Conservation (phyloP, 257 asterid species). For the Ehretia macrophylla region DNA sequence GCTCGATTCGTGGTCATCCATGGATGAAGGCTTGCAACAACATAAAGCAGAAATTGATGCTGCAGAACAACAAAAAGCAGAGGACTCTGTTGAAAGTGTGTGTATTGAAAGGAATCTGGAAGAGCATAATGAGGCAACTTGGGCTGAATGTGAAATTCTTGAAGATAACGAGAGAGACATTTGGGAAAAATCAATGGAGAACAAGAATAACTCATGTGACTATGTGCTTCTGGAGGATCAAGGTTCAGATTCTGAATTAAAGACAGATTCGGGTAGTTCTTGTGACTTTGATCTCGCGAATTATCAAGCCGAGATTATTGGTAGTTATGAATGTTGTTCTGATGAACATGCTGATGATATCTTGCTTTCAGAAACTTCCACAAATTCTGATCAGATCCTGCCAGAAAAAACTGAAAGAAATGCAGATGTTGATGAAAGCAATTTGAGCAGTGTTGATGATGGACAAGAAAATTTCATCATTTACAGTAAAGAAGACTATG, state of each 20-base stretch:
- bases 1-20: neutral
- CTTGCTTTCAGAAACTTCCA: neutral
- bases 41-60: neutral
- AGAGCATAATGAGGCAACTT: conserved; percentile 7
- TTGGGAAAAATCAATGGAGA: conserved; percentile 23
- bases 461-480: neutral
- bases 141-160: conserved; percentile 4
- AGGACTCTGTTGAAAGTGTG: conserved; percentile 4
- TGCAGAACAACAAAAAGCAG: neutral
- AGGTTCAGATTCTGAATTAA: neutral
- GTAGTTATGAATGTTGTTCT: conserved; percentile 1
- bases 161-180: conserved; percentile 12
- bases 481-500: conserved; percentile 10
- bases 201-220: conserved; percentile 43
- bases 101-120: conserved; percentile 12
- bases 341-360: conserved; percentile 5
- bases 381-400: conserved; percentile 5
- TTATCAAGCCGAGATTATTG: neutral
- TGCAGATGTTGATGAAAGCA: neutral
- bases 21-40: neutral
- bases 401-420: conserved; percentile 7
- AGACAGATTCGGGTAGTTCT: conserved; percentile 5
- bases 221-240: conserved; percentile 22
- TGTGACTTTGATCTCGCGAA: neutral
- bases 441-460: neutral